Evolutionary conservation across 2,329 filamentous ascomycete species (phyloP), one percentile per base, ranked within the genome.

Genomic region (Neofusicoccum sp.): DNA sequence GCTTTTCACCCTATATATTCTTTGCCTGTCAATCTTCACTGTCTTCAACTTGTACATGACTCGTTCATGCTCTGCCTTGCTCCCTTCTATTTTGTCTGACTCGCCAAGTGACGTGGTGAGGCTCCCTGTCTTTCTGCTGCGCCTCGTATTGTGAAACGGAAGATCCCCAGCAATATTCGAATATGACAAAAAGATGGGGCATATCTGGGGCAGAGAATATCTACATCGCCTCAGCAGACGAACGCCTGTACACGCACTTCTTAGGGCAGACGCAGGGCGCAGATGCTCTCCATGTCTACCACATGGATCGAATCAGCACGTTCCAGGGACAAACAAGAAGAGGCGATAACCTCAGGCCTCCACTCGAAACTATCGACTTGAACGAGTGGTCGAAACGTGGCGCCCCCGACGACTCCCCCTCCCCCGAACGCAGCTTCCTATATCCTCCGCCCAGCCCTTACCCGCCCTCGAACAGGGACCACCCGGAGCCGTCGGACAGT

Each of bases 71-170:
- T 28, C 37, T 58, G 39, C 14, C 36, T 47, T 36, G n/a, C 41
- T 58, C 54, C 54, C 54, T 47, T 47, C 45, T 45, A 58, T 58
- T 58, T 44, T 12, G 41, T 58, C 45, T 58, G 54, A 58, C 54
- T 58, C 54, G 54, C 41, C 54, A 58, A 28, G 54, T 41, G 54
- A 58, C 54, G 28, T 22, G n/a, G 12, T 58, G 41, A 56, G 37
- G 37, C 52, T 43, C 37, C 39, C 37, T n/a, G 28, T 11, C 22
- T 39, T 7, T 31, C 22, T 29, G 37, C 52, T 58, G n/a, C 28
- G n/a, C 16, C 41, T 58, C 54, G 54, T 58, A 58, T 58, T 14
- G 31, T 43, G 54, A 58, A 58, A 58, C 54, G 16, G 28, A 7
- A 36, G 41, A 4, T n/a, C 34, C 14, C 37, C 36, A 44, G 52